Conservation (phyloP, 306 rosid genomes). For the Prunus persica region Prunus_persica_NCBIv2 NC_034016.1:17245501-17246000, state of each 20-base stretch:
- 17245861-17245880: conserved; percentile 3
- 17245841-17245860: neutral
- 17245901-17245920: conserved; percentile 1
- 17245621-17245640: neutral
- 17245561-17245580: no score
- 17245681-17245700: neutral
- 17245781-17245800: conserved; percentile 1
- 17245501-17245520: no score
- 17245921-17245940: neutral
- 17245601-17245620: neutral
- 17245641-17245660: neutral
- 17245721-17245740: neutral
- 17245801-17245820: neutral
- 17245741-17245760: no score
- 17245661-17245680: neutral
- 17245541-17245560: no score
- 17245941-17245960: neutral
- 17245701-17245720: neutral
- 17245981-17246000: conserved; percentile 2
- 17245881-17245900: neutral
- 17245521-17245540: no score
- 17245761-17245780: no score
- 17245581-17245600: neutral
- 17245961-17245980: neutral
- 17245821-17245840: neutral